Conservation (phyloP, 495 filamentous ascomycete species). For the Neurospora sp. region DNA sequence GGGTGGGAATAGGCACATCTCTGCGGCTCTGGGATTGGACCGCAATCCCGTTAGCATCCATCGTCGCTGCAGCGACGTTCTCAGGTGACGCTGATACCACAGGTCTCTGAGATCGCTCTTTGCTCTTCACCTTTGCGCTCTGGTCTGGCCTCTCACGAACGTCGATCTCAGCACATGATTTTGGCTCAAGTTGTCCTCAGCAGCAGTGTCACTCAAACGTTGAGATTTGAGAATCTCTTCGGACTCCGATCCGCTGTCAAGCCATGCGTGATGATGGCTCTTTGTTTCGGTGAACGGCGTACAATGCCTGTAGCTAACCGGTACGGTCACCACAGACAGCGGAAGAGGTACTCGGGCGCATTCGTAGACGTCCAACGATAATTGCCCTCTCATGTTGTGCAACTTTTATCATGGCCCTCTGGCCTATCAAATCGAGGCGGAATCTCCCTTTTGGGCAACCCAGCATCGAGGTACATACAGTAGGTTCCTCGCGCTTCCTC, state of each 20-base stretch:
- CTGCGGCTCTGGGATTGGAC: neutral
- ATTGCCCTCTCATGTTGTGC: neutral
- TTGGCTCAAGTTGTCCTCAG: neutral
- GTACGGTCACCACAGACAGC: neutral
- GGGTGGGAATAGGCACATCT: neutral
- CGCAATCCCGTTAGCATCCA: neutral
- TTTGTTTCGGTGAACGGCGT: neutral
- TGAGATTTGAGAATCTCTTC: neutral
- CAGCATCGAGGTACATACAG: neutral
- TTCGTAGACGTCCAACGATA: neutral
- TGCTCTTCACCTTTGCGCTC: neutral
- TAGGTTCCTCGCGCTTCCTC: neutral
- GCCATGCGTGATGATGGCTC: neutral
- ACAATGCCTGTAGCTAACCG: neutral
- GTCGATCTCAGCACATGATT: neutral
- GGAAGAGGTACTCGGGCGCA: neutral
- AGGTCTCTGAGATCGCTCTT: neutral
- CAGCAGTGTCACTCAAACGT: neutral
- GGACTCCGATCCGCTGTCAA: neutral
- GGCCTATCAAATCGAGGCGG: neutral
- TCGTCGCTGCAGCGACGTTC: neutral
- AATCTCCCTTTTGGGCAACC: neutral
- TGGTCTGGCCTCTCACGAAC: neutral
- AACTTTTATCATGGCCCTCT: neutral
- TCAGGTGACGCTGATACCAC: neutral